Conservation (phyloP, 805 yeast species). For the Starmerella etchellsii region DNA sequence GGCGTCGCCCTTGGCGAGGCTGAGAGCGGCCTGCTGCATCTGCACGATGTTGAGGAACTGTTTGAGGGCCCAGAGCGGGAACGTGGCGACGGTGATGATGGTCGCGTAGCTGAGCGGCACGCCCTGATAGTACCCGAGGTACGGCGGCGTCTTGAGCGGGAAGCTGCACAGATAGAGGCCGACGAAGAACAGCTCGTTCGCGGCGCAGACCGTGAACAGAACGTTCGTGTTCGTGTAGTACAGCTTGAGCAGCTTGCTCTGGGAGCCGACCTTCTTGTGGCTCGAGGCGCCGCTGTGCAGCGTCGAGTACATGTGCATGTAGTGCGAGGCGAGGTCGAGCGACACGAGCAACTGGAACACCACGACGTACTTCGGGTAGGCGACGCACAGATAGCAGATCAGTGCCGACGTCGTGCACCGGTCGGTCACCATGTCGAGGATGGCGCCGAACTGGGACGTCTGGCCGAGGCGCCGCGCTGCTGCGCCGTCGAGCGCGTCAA, state of each 20-base stretch:
- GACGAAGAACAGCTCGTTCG: conserved; percentile 85
- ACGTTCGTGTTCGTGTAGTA: conserved; percentile 81
- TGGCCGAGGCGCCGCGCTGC: conserved; percentile 86
- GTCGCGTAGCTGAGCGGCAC: conserved; percentile 46
- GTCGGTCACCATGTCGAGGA: conserved; percentile 97
- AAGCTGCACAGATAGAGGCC: conserved; percentile 73
- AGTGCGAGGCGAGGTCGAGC: conserved; percentile 75
- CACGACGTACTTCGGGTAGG: conserved; percentile 58
- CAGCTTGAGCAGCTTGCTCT: conserved; percentile 59
- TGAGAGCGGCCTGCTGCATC: conserved; percentile 68
- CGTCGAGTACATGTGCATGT: conserved; percentile 97
- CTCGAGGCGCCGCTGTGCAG: conserved; percentile 62
- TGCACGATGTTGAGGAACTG: conserved; percentile 85
- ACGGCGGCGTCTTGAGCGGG: conserved; percentile 34
- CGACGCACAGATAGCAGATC: conserved; percentile 68
- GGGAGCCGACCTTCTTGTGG: conserved; percentile 70
- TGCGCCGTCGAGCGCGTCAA: conserved; percentile 93
- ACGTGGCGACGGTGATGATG: conserved; percentile 41
- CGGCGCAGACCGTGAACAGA: conserved; percentile 77
- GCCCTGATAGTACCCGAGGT: conserved; percentile 25
- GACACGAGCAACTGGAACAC: conserved; percentile 76
- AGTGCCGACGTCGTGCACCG: conserved; percentile 93
- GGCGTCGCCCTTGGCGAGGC: conserved; percentile 68
- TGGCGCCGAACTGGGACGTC: conserved; percentile 88
- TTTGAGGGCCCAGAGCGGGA: conserved; percentile 84